Evolutionary conservation across 2,329 filamentous ascomycete genomes (phyloP).

Genomic region (Pestalotiopsis fici): DNA sequence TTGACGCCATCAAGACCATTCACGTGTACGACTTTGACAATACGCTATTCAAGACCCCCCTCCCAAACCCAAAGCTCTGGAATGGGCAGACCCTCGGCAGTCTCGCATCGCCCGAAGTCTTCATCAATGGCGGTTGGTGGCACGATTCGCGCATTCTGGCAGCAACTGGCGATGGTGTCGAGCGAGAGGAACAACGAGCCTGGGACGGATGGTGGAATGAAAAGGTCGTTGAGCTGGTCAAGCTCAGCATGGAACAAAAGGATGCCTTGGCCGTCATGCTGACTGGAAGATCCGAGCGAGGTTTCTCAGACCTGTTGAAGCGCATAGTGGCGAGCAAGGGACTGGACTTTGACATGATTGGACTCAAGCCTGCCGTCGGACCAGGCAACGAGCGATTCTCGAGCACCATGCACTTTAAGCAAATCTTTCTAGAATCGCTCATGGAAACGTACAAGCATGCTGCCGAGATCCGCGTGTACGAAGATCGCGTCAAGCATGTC

Average conservation of each 20-base stretch:
- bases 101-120: conserved; percentile 73
- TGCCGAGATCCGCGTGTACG: conserved; percentile 78
- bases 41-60: conserved; percentile 86
- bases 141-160: conserved; percentile 86
- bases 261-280: conserved; percentile 84
- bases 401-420: conserved; percentile 91
- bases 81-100: conserved; percentile 74
- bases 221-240: conserved; percentile 77
- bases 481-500: conserved; percentile 68
- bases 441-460: conserved; percentile 84
- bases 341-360: conserved; percentile 85
- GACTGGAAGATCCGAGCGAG: conserved; percentile 79
- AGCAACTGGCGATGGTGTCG: conserved; percentile 80
- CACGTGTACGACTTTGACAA: conserved; percentile 99
- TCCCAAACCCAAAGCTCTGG: conserved; percentile 90
- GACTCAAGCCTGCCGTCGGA: conserved; percentile 81
- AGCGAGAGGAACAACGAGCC: conserved; percentile 77
- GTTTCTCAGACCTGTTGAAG: conserved; percentile 78
- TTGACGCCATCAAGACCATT: conserved; percentile 72
- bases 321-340: conserved; percentile 77
- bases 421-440: conserved; percentile 76
- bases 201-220: conserved; percentile 99
- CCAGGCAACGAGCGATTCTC: conserved; percentile 77
- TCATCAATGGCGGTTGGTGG: conserved; percentile 93
- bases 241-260: conserved; percentile 78